Evolutionary conservation across 768 basidiomycete genomes (phyloP).

Genomic region (Kwoniella mangroviensis): DNA sequence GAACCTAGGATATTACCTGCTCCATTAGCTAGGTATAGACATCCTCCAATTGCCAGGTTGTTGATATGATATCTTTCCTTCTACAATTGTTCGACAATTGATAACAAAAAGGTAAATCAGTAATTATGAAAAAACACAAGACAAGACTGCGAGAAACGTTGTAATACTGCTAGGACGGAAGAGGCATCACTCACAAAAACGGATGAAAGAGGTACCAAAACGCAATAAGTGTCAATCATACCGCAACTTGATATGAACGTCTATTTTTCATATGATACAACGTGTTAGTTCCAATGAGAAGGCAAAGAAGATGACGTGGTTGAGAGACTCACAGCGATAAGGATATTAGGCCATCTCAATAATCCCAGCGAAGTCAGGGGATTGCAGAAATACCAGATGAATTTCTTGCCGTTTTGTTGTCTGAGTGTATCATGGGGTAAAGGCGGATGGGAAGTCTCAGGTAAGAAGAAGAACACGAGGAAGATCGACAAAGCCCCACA

Average conservation of each 20-base stretch:
- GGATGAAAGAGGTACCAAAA: conserved; percentile 48
- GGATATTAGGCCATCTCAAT: conserved; percentile 51
- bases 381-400: conserved; percentile 54
- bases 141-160: too few species aligned
- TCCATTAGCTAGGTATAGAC: conserved; percentile 56
- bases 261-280: conserved; percentile 17
- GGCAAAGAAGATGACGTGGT: background rate
- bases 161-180: too few species aligned
- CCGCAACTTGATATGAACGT: conserved; percentile 45
- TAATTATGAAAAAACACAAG: too few species aligned
- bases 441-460: conserved; percentile 55
- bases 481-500: conserved; percentile 39
- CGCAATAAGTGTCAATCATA: conserved; percentile 47
- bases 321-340: conserved; percentile 39
- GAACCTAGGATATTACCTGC: conserved; percentile 56
- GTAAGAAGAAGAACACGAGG: conserved; percentile 47
- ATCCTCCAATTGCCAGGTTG: conserved; percentile 56
- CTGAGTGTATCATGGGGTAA: conserved; percentile 46
- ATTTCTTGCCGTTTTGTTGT: conserved; percentile 45
- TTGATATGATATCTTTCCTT: conserved; percentile 54
- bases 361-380: conserved; percentile 50
- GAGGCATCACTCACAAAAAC: conserved; percentile 53
- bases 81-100: conserved; percentile 16
- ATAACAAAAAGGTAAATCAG: too few species aligned
- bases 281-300: background rate